Base-by-base conservation (phyloP, 768 basidiomycete species). In the Leucocoprinus leucothites region DNA sequence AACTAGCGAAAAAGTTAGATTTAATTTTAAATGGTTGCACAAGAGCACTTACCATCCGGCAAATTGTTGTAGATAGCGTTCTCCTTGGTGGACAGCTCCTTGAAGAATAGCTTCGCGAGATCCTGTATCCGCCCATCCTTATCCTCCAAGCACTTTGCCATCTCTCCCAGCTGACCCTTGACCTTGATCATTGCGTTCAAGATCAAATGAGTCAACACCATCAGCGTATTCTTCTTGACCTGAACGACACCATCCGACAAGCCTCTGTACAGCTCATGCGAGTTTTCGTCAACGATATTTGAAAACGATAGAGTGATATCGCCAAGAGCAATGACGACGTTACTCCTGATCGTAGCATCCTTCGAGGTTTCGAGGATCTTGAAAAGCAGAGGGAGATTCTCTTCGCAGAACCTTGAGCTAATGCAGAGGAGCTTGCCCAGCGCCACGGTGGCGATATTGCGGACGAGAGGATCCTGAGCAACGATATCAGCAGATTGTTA, bases 131-230 rank as follows among this genome's bases (percentile, higher is more conserved):
- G 73, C 44, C 78, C 78, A 55, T 98, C 96, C 21, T 82, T 77
- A 69, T 98, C 96, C 72, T 98, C 94, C 6, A 98, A 72, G 67
- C 97, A 98, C 71, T 99, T 98, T n/a, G 96, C 97, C 96, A 99
- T 98, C 78, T 99, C 97, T 16, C 97, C 97, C 6, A 99, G 78
- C 67, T 99, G 96, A 1, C 97, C 97, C 72, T 99, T 98, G 62
- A 98, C 95, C 71, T 98, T 99, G 80, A 99, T 91, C 97, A 98
- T 98, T 2, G 96, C 96, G 63, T 98, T 98, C 58, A 99, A 73
- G 65, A 98, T 98, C 57, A 99, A 73, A 68, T 98, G 94, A 9
- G 94, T 96, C 53, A 98, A 78, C 26, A 98, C 97, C 96, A 98
- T 98, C 43, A 99, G 80, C 34, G 96, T 97, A 72, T 98, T 98